Conservation (phyloP, 331 rosid species). For the Telfairia occidentalis region DNA sequence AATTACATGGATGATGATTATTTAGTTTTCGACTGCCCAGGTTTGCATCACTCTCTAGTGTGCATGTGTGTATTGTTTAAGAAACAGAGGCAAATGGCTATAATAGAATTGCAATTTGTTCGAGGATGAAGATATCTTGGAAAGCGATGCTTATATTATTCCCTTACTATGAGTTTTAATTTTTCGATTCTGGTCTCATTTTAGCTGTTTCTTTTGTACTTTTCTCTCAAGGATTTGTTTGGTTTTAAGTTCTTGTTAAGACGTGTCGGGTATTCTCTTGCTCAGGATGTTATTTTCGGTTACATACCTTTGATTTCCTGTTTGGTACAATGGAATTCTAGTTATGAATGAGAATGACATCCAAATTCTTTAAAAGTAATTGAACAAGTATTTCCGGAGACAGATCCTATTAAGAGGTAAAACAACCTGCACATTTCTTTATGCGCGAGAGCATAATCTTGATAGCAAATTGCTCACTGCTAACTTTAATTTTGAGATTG, state of each 20-base stretch:
- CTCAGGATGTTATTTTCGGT: background rate
- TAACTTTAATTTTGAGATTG: background rate
- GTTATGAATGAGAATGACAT: background rate
- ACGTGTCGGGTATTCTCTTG: background rate
- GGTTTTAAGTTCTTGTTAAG: background rate
- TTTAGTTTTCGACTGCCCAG: conserved; percentile 90
- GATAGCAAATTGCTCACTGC: background rate
- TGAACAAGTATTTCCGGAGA: no score
- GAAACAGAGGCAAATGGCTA: background rate
- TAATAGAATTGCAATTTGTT: background rate
- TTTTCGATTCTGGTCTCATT: background rate
- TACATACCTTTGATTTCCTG: background rate
- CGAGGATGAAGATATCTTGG: background rate
- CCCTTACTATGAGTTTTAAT: background rate
- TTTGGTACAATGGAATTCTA: background rate
- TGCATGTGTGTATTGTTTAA: background rate
- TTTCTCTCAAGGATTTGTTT: background rate
- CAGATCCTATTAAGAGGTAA: no score
- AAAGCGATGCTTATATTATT: background rate
- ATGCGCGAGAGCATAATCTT: background rate
- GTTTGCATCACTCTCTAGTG: conserved; percentile 22
- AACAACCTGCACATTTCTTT: background rate
- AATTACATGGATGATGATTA: conserved; percentile 86
- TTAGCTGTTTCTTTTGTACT: background rate
- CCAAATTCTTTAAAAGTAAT: background rate